These are phyloP conservation scores for Cadophora malorum DNA, from an alignment of 2,329 filamentous ascomycete species.

Conservation along the genomic window DNA sequence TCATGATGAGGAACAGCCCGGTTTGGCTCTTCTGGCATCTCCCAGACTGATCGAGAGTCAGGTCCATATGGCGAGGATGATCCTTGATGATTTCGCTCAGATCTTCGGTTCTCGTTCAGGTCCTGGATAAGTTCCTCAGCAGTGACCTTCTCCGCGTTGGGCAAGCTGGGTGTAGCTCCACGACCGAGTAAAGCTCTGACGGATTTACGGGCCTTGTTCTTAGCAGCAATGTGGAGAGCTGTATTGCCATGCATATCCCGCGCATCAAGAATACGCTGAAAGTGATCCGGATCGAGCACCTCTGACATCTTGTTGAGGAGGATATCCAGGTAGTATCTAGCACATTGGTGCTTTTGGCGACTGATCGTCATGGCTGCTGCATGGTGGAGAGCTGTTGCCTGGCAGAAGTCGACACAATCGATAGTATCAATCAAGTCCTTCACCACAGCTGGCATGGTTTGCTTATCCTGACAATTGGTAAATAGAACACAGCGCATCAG, in stretches of 20 bases:
- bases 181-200: slow-evolving; percentile 80
- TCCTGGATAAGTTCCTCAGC: slow-evolving; percentile 84
- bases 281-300: slow-evolving; percentile 74
- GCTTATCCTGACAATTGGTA: slow-evolving; percentile 95
- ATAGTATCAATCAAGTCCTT: slow-evolving; percentile 85
- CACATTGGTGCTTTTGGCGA: slow-evolving; percentile 82
- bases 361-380: slow-evolving; percentile 88
- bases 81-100: slow-evolving; percentile 60
- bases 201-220: slow-evolving; percentile 87
- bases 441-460: slow-evolving; percentile 85
- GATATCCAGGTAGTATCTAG: slow-evolving; percentile 91
- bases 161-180: slow-evolving; percentile 82
- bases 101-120: slow-evolving; percentile 66
- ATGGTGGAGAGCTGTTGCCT: slow-evolving; percentile 92
- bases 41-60: slow-evolving; percentile 53
- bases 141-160: slow-evolving; percentile 81
- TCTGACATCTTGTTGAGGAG: slow-evolving; percentile 88
- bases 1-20: slow-evolving; percentile 48
- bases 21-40: slow-evolving; percentile 37
- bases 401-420: slow-evolving; percentile 77
- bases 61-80: slow-evolving; percentile 77
- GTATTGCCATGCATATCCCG: slow-evolving; percentile 91
- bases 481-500: slow-evolving; percentile 95
- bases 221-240: slow-evolving; percentile 75
- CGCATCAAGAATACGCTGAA: slow-evolving; percentile 79